Base-by-base conservation (phyloP, 768 basidiomycete species). In the Hirschioporus abietinus region DNA sequence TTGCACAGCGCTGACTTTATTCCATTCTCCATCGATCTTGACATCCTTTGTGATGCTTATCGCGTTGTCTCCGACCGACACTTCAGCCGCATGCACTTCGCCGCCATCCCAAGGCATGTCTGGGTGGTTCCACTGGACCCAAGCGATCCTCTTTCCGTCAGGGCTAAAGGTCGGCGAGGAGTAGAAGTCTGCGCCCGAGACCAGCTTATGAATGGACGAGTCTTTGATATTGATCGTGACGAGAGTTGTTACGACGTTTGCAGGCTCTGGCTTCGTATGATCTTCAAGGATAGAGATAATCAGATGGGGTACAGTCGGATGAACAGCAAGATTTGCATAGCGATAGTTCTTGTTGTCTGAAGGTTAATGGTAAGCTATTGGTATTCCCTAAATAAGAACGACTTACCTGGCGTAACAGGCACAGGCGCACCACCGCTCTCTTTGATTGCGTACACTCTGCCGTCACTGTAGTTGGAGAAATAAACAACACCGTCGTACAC, bases 51-150 rank as follows among this genome's bases (percentile, higher is more conserved):
- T 12, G 66, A 63, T 9, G 17, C 26, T 15, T 30, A 3, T 59
- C 68, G 36, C 75, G 26, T 72, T 65, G 20, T 63, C 66, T 0
- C 65, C 63, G n/a, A 78, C 63, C 4, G 66, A 58, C 35, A 88
- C 77, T n/a, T 83, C 77, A 0, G 83, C 89, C 35, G 87, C 71
- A 72, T 81, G 78, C 66, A 91, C 78, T 70, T 84, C 76, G 0
- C 82, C 78, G 2, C 86, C 88, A 70, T 89, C 85, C 89, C 89
- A 93, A 17, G 90, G 85, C 87, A 88, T 87, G 67, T 87, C 82
- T 0, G 88, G 88, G 63, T 88, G 88, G 68, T 75, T 81, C 91
- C 90, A 91, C 68, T 88, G 81, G 58, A 85, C 78, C 86, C 87
- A 93, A 0, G 81, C 82, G 20, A 92, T 70, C 64, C 78, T 79